Evolutionary conservation across 2,329 filamentous ascomycete genomes (phyloP).

Genomic region (Alternaria consortialis): DNA sequence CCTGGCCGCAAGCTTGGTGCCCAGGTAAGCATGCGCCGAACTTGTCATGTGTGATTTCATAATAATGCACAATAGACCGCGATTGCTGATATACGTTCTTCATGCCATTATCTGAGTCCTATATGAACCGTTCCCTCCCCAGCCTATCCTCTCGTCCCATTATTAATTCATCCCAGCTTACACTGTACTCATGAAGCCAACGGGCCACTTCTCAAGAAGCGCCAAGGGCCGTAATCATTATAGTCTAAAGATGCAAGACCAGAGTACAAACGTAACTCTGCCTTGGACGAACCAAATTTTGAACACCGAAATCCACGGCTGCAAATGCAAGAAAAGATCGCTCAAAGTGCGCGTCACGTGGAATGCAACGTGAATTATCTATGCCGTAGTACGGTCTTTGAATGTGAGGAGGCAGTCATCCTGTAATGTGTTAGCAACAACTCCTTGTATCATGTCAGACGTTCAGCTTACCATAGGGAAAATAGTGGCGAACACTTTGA

Average conservation of each 20-base stretch:
- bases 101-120: constrained; percentile 26
- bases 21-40: background rate
- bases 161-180: constrained; percentile 23
- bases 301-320: constrained; percentile 23
- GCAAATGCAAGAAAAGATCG: constrained; percentile 37
- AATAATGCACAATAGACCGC: background rate
- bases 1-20: background rate
- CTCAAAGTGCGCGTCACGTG: constrained; percentile 34
- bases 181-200: constrained; percentile 27
- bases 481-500: constrained; percentile 98
- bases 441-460: background rate
- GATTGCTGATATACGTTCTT: background rate
- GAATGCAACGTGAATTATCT: constrained; percentile 15
- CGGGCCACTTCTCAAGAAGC: constrained; percentile 18
- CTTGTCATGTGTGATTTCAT: background rate
- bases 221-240: constrained; percentile 40
- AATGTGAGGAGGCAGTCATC: constrained; percentile 86
- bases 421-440: constrained; percentile 56
- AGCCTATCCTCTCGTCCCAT: constrained; percentile 6
- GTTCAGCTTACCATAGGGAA: constrained; percentile 82
- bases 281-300: constrained; percentile 29
- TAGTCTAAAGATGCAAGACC: constrained; percentile 33
- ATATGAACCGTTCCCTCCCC: background rate
- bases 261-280: constrained; percentile 17
- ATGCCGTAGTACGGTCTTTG: constrained; percentile 48